Base-by-base conservation (phyloP, 352 stramenopile genomes). In the Globisporangium mamillatum region DNA sequence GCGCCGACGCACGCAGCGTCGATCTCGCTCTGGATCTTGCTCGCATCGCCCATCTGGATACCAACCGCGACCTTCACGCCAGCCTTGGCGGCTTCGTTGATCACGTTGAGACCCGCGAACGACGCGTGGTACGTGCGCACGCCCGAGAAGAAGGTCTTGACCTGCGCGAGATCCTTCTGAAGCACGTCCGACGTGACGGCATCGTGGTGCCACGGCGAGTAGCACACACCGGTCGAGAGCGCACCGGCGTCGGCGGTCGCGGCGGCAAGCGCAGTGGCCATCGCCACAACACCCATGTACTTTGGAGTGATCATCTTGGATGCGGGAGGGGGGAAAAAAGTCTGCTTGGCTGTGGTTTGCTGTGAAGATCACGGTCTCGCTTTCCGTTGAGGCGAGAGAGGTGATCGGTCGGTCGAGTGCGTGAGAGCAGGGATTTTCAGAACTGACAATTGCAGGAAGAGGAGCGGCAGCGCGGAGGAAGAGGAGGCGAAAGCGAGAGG, bases 91-190 rank as follows among this genome's bases (percentile, higher is more conserved):
- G 81, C 84, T 1, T 79, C 46, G 27, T 85, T 63, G 55, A 91
- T 79, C 27, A 75, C 69, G 69, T 92, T 93, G 4, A 81, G 2
- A 55, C 69, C 66, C 65, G 66, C 75, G 63, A 92, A 89, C 52
- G 72, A 72, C 36, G 80, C 76, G 71, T 93, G 78, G 76, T 83
- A 94, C 53, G 86, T 91, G 63, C 86, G 86, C 41, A 94, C 78
- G 61, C 72, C 74, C 38, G 71, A 41, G 34, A 41, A 41, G 34
- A 14, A 72, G 71, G 92, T 44, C 36, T 61, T 68, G 9, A 86
- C 70, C 62, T 76, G 64, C 16, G 63, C 20, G 12, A 88, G 68
- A 61, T 88, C 78, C 4, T 60, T 41, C 29, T 64, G 36, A 9
- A 88, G 52, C 1, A 80, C 56, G 12, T 81, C 74, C 22, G 69